Conservation (phyloP, 2,329 filamentous ascomycete genomes). For the Calonectria ilicicola region DNA sequence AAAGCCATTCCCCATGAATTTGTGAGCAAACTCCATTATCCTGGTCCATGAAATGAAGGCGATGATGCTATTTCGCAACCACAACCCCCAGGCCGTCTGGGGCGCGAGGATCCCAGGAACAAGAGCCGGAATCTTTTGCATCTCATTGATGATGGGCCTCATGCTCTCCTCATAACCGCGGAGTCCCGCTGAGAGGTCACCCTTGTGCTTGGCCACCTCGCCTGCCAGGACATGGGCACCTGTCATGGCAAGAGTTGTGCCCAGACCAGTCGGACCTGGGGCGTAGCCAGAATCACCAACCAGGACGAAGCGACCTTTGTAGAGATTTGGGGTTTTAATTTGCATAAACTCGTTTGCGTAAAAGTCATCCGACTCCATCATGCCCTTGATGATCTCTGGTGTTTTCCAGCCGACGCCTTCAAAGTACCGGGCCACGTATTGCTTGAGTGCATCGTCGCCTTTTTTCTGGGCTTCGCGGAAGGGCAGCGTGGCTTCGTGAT, state of each 20-base stretch:
- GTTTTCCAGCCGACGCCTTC: slow-evolving; percentile 59
- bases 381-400: slow-evolving; percentile 48
- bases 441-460: slow-evolving; percentile 45
- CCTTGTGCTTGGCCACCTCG: slow-evolving; percentile 48
- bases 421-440: slow-evolving; percentile 53
- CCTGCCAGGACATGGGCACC: slow-evolving; percentile 65
- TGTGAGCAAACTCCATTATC: slow-evolving; percentile 42
- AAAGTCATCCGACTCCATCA: slow-evolving; percentile 55
- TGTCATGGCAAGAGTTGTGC: slow-evolving; percentile 58
- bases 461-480: slow-evolving; percentile 55
- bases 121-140: slow-evolving; percentile 47
- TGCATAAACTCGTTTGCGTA: slow-evolving; percentile 58
- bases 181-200: slow-evolving; percentile 47
- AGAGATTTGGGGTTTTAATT: slow-evolving; percentile 54
- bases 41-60: slow-evolving; percentile 52
- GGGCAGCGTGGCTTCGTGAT: slow-evolving; percentile 39
- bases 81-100: slow-evolving; percentile 58
- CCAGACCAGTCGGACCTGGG: slow-evolving; percentile 58
- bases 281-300: slow-evolving; percentile 64
- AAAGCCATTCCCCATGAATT: slow-evolving; percentile 42
- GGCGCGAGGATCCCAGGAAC: slow-evolving; percentile 53
- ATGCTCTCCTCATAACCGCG: slow-evolving; percentile 55
- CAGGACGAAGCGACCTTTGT: slow-evolving; percentile 57
- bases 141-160: slow-evolving; percentile 53
- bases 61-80: slow-evolving; percentile 57